Conservation (phyloP, 192 early-diverging fungal genomes). For the Linnemannia schmuckeri region DNA sequence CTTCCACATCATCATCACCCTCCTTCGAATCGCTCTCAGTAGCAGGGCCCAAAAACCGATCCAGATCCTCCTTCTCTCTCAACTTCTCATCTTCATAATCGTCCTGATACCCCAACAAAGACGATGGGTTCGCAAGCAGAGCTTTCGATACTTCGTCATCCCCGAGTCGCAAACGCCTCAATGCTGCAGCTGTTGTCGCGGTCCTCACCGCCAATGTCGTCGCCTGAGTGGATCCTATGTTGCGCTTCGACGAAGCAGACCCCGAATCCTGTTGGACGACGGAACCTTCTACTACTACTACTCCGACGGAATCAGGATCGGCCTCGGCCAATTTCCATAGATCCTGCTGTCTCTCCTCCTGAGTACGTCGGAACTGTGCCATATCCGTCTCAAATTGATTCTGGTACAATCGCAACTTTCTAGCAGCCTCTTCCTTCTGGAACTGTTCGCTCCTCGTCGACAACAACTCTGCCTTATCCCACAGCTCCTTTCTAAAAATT, state of each 20-base stretch:
- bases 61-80: conserved; percentile 38
- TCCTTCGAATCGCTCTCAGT: conserved; percentile 37
- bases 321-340: conserved; percentile 9
- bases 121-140: not conserved
- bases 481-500: conserved; percentile 28
- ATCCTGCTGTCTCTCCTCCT: conserved; percentile 34
- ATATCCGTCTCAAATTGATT: conserved; percentile 52
- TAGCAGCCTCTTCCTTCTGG: conserved; percentile 42
- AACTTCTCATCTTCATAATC: conserved; percentile 18
- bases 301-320: not conserved
- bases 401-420: conserved; percentile 37
- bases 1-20: conserved; percentile 5
- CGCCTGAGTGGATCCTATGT: not conserved
- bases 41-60: conserved; percentile 34
- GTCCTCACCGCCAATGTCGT: not conserved
- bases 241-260: not conserved
- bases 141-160: not conserved
- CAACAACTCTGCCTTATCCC: conserved; percentile 50
- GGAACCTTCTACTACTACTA: not conserved
- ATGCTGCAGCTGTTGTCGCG: not conserved
- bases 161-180: not conserved
- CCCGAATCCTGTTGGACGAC: not conserved
- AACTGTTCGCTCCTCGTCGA: conserved; percentile 39
- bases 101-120: not conserved
- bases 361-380: conserved; percentile 32